phyloP scores from a whole-genome alignment of 2,329 filamentous ascomycete genomes.

The Penicillium sp. region DNA sequence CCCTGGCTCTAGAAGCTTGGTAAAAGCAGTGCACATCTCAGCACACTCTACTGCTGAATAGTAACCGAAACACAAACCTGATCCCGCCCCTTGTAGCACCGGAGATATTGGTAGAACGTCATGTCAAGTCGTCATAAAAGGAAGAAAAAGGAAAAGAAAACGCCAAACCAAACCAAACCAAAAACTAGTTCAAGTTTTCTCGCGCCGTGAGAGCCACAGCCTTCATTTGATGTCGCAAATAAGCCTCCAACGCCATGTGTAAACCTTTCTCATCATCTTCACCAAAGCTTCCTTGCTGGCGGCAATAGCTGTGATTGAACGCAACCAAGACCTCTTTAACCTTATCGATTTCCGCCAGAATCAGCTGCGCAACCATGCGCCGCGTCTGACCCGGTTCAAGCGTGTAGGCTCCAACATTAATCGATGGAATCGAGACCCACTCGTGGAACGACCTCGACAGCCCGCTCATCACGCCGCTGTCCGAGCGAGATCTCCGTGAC shows the following conservation, averaged over 20 bases:
- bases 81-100: not conserved
- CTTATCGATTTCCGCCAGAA: not conserved
- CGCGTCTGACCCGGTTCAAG: constrained; percentile 1
- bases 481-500: not conserved
- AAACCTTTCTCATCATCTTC: constrained; percentile 4
- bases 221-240: constrained; percentile 3
- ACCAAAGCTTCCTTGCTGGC: not conserved
- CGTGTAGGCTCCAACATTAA: constrained; percentile 3
- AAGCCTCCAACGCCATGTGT: constrained; percentile 5
- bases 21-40: not conserved
- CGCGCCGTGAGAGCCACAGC: constrained; percentile 1
- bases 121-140: not conserved
- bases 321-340: not conserved
- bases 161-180: not conserved
- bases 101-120: not conserved
- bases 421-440: constrained; percentile 4
- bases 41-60: not conserved
- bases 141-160: not conserved
- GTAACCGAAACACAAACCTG: not conserved
- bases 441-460: constrained; percentile 1
- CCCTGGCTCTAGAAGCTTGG: not conserved
- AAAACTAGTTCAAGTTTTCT: not conserved
- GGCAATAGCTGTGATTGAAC: constrained; percentile 4
- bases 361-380: not conserved
- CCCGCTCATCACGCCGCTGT: not conserved